Base-by-base conservation (phyloP, 169 alveolate species). In the Pseudocohnilembus persalinus region DNA sequence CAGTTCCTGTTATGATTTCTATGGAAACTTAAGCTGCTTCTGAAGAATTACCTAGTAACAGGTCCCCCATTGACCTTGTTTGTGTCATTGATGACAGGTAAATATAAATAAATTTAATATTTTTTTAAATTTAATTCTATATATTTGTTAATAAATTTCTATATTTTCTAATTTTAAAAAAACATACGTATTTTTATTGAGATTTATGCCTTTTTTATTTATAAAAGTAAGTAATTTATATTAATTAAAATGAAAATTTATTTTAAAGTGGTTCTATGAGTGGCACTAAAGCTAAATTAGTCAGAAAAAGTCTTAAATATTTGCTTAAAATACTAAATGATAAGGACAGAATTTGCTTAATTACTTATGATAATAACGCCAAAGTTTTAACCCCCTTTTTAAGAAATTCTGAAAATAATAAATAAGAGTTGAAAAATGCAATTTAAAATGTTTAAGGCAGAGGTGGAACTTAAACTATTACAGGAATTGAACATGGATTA, bases 391-490 rank as follows among this genome's bases (percentile, higher is more conserved):
- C 82, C 33, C 90, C 84, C n/a, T 89, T 89, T 75, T 81, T 78
- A 77, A 84, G 81, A 81, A 77, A 75, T 29, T 82, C 34, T 63
- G 84, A 68, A 24, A 83, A 85, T 31, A 88, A 87, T 49, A 91
- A 91, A 81, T n/a, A n/a, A 6, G 77, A 33, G 16, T 77, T 91
- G 74, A 83, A 81, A 76, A 82, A 85, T 49, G 82, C 87, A 82
- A 91, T 91, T 27, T 6, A 83, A 31, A 29, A 68, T 0, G 83
- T 91, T 4, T 34, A 49, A 63, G 81, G 87, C 0, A 77, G 86
- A 31, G 94, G 91, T 16, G 83, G 90, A 15, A 91, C 94, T 28
- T 82, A 85, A 79, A 91, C 88, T 65, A 79, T 83, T 29, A 77
- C 79, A 28, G 94, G 94, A 28, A 77, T 91, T 26, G 80, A 88